phyloP scores from a whole-genome alignment of 176 grass and related monocot genomes.

The Elymus sibiricus region DNA sequence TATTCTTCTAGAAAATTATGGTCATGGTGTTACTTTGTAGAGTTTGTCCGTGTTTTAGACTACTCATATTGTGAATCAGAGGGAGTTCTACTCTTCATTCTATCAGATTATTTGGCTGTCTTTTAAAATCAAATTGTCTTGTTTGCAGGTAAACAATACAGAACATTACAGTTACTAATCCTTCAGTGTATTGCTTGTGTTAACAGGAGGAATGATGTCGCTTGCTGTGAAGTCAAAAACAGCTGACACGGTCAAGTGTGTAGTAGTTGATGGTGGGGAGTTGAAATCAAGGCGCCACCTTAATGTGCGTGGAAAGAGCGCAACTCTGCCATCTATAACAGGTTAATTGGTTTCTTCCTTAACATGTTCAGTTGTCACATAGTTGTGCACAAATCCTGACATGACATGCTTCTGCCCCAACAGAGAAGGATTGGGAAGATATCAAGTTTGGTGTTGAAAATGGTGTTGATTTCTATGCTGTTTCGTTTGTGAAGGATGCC shows the following conservation, averaged over 20 bases:
- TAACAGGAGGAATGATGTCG: constrained; percentile 96
- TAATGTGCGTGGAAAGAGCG: constrained; percentile 96
- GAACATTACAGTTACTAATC: background rate
- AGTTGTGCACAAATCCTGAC: constrained; percentile 18
- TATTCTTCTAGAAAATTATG: background rate
- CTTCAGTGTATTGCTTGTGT: constrained; percentile 12
- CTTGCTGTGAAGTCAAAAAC: constrained; percentile 79
- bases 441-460: constrained; percentile 96
- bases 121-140: constrained; percentile 17
- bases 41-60: background rate
- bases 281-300: constrained; percentile 94
- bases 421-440: constrained; percentile 99
- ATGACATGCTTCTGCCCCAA: constrained; percentile 37
- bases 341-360: constrained; percentile 38
- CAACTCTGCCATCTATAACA: constrained; percentile 93
- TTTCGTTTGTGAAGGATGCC: constrained; percentile 97
- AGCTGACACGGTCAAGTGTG: constrained; percentile 74
- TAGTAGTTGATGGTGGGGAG: constrained; percentile 92
- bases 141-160: constrained; percentile 12
- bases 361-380: constrained; percentile 9
- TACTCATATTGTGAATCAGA: background rate
- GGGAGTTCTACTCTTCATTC: background rate
- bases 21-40: background rate
- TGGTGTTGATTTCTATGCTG: constrained; percentile 94
- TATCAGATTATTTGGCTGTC: constrained; percentile 8